A percentile compares a stretch with the other conserved stretches of the same genome.
Conservation (phyloP, 2,329 filamentous ascomycete species). For the Dissoconium aciculare region DNA sequence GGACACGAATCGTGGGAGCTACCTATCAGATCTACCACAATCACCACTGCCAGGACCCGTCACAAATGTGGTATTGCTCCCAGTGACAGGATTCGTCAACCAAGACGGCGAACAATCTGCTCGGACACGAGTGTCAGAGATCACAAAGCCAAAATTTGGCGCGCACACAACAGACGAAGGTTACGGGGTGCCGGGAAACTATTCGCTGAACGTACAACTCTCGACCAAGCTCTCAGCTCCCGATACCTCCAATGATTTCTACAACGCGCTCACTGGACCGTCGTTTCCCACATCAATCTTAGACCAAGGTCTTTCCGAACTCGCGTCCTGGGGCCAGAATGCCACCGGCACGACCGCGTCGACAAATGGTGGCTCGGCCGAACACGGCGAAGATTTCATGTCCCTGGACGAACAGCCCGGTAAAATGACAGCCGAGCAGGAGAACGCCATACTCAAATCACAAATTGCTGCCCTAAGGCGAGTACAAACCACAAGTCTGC, state of each 20-base stretch:
- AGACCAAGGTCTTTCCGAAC: constrained; percentile 22
- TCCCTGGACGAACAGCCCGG: constrained; percentile 17
- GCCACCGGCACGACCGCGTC: constrained; percentile 9
- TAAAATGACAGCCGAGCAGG: constrained; percentile 11
- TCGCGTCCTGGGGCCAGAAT: constrained; percentile 24
- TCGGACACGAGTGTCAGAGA: constrained; percentile 16
- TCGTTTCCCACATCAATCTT: constrained; percentile 27
- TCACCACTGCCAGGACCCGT: constrained; percentile 65
- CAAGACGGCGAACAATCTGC: constrained; percentile 15
- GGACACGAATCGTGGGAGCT: constrained; percentile 59
- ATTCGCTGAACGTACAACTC: constrained; percentile 53
- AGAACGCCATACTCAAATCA: constrained; percentile 21
- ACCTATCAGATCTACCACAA: constrained; percentile 43
- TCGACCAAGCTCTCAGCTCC: constrained; percentile 20
- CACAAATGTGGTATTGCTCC: constrained; percentile 63
- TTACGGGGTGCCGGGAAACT: constrained; percentile 38
- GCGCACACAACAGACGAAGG: constrained; percentile 27
- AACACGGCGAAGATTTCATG: constrained; percentile 25
- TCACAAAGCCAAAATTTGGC: constrained; percentile 69
- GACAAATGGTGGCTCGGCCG: constrained; percentile 4
- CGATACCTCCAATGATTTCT: constrained; percentile 20
- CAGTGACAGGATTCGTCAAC: constrained; percentile 37
- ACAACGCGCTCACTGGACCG: constrained; percentile 29
- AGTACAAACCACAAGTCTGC: constrained; percentile 32
- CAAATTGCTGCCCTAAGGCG: constrained; percentile 31